Conservation (phyloP, 495 filamentous ascomycete species). For the Penicillium herquei region DNA sequence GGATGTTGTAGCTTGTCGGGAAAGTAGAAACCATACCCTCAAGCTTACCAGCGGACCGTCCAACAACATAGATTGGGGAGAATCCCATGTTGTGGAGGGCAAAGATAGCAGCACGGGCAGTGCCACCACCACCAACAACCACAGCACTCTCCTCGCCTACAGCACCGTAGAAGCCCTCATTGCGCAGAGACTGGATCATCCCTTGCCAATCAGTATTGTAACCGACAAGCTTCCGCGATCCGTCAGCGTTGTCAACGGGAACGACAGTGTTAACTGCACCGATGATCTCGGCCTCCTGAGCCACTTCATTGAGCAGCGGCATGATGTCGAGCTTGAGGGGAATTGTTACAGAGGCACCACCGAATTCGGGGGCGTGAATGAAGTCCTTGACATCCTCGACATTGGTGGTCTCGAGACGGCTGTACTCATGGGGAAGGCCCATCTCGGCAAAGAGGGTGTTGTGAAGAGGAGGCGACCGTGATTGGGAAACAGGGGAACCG, state of each 20-base stretch:
- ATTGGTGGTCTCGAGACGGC: constrained; percentile 72
- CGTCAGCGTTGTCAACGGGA: constrained; percentile 35
- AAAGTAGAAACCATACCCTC: constrained; percentile 67
- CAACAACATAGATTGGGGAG: constrained; percentile 81
- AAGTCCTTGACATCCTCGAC: constrained; percentile 61
- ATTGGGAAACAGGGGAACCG: constrained; percentile 76
- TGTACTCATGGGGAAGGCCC: constrained; percentile 87
- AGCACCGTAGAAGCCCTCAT: constrained; percentile 57
- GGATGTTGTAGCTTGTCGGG: constrained; percentile 71
- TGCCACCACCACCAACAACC: constrained; percentile 89
- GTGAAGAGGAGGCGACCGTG: constrained; percentile 84
- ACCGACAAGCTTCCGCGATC: constrained; percentile 61
- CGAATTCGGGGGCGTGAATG: constrained; percentile 73
- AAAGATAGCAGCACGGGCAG: constrained; percentile 87
- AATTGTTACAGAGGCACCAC: constrained; percentile 93
- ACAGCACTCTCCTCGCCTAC: constrained; percentile 39
- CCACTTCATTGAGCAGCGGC: constrained; percentile 73
- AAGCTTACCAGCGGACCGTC: constrained; percentile 69
- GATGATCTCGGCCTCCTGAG: constrained; percentile 74
- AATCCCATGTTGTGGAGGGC: constrained; percentile 81
- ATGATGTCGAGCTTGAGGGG: constrained; percentile 91
- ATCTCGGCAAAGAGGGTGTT: constrained; percentile 76
- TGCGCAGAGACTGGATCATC: constrained; percentile 79
- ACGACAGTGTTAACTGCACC: constrained; percentile 97
- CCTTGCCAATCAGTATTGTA: constrained; percentile 97